Evolutionary conservation across 2,329 filamentous ascomycete species (phyloP), one percentile per base, ranked within the genome.

Genomic region (Phialemoniopsis sp.): DNA sequence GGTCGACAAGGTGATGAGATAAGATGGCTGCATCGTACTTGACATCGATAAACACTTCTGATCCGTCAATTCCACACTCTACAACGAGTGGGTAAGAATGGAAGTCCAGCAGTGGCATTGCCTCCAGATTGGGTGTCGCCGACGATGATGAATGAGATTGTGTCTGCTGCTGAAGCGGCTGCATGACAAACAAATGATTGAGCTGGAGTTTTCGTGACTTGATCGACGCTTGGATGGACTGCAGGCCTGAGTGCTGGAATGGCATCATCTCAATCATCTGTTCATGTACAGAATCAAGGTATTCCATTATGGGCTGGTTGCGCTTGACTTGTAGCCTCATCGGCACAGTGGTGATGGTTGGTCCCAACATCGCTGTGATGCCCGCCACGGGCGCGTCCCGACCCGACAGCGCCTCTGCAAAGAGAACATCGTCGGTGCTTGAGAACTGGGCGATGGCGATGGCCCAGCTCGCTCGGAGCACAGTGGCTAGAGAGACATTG

Each of bases 371-470:
- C 1, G 45, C 40, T 6, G 52, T 48, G 1, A 62, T 47, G 8
- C 50, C 53, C 5, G 34, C 29, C 3, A 59, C 38, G 2, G 50
- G 43, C 1, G 47, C 46, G 8, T 54, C 46, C 1, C 59, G 52
- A 9, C 60, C 59, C 2, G 53, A 55, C 2, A 56, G 38, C 1
- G 52, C 52, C 6, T 44, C 46, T 1, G 53, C 56, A 31, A 59
- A 68, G 2, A 49, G 28, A 0, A 59, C 55, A 36, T 67, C 62
- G 21, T 60, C 53, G 4, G 54, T 56, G 9, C 32, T 13, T 15
- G 42, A 42, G 17, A 46, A 46, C 12, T 36, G 32, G 9, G 46
- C 46, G 26, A 53, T 46, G 19, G 45, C 28, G 6, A 47, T 39
- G 3, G 48, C 40, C 48, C 48, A 50, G 12, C 41, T 41, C 13